Base-by-base conservation (phyloP, 2,329 filamentous ascomycete species). In the Chrysoporthe austroafricana region DNA sequence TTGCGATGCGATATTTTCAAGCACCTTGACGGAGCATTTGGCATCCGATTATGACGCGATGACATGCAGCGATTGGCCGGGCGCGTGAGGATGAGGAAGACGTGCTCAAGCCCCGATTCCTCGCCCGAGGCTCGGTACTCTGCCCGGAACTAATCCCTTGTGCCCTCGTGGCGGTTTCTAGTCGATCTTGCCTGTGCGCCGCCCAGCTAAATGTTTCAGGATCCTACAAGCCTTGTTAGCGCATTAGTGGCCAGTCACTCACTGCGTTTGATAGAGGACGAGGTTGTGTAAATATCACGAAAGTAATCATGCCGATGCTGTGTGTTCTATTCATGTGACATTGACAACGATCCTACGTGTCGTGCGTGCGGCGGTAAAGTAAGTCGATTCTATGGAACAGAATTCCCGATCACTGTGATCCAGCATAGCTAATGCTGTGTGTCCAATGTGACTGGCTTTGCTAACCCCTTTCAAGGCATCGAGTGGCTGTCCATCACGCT, bases 341-440 rank as follows among this genome's bases (percentile, higher is more conserved):
- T 18, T 8, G 14, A 18, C 8, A 34, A 36, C 9, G 34, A 39
- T 36, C 32, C 54, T 39, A 39, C 9, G 32, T 34, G 39, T 4
- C 14, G 48, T 34, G 39, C 43, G n/a, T 34, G 39, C 43, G n/a
- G 26, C n/a, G 16, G 21, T 36, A 34, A n/a, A 9, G 18, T 57
- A 26, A 32, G 50, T 2, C 50, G 32, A 3, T 34, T 54, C 50
- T 32, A 26, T 13, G 50, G 50, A 21, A 34, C 32, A 26, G 7
- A 32, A 8, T 34, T 54, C 50, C n/a, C 26, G 6, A n/a, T 44
- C 36, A 44, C n/a, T 16, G 50, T 57, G 14, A n/a, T 26, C 56
- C 62, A 44, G 62, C 50, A 63, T 63, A 21, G 44, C n/a, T 46
- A 39, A 34, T 52, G 60, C 43, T 34, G 46, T 63, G 11, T n/a